phyloP scores from a whole-genome alignment of 768 basidiomycete species.

The Kwoniella shandongensis region DNA sequence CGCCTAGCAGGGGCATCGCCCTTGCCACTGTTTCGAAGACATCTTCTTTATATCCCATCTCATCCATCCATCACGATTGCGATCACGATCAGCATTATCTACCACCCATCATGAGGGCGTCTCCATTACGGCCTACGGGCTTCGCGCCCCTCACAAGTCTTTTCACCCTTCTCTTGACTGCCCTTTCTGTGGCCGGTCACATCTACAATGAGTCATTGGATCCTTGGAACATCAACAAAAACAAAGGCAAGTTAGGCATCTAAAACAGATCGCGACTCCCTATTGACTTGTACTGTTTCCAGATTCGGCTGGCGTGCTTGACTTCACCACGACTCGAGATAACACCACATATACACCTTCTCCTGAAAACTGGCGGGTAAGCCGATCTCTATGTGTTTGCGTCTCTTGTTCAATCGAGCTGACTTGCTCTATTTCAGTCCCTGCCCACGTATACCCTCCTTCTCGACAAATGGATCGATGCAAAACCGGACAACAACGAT shows the following conservation, averaged over 20 bases:
- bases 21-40: neutral
- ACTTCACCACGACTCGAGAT: slow-evolving; percentile 65
- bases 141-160: neutral
- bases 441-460: slow-evolving; percentile 56
- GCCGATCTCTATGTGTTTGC: slow-evolving; percentile 8
- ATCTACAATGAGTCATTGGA: slow-evolving; percentile 51
- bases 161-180: neutral
- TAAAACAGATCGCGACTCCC: neutral
- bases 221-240: slow-evolving; percentile 53
- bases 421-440: slow-evolving; percentile 21
- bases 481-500: slow-evolving; percentile 88
- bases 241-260: slow-evolving; percentile 37
- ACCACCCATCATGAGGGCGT: neutral
- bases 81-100: neutral
- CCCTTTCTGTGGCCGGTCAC: slow-evolving; percentile 5
- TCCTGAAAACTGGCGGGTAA: slow-evolving; percentile 76
- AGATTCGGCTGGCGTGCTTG: slow-evolving; percentile 54
- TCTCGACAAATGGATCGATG: slow-evolving; percentile 91
- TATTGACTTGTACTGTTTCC: neutral
- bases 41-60: neutral
- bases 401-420: neutral
- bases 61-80: neutral
- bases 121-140: neutral
- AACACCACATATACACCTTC: slow-evolving; percentile 73
- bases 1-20: neutral